A percentile compares a stretch with the other conserved stretches of the same genome.
These are phyloP conservation scores for Trichoderma sp. DNA, from an alignment of 2,329 filamentous ascomycete genomes.

Conservation along the genomic window DNA sequence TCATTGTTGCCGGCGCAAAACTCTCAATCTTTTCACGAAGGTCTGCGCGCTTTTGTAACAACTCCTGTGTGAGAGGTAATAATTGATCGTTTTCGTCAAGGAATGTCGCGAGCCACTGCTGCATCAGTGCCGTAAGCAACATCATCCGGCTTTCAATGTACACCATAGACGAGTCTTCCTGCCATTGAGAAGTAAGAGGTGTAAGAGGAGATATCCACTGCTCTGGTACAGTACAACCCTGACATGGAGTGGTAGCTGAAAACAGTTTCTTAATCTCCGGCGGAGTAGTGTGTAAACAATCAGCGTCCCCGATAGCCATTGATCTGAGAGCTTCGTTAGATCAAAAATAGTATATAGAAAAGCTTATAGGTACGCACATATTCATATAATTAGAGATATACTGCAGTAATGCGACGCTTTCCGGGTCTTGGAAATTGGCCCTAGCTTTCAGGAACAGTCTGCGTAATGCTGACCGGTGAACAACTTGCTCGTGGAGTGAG, in stretches of 20 bases:
- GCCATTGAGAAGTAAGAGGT: not conserved
- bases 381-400: conserved; percentile 7
- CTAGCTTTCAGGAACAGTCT: not conserved
- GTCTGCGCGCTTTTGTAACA: not conserved
- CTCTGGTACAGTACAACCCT: not conserved
- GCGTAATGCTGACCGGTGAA: not conserved
- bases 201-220: not conserved
- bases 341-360: no score
- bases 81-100: not conserved
- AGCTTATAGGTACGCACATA: not conserved
- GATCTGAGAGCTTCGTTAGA: not conserved
- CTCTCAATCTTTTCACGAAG: not conserved
- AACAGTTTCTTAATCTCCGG: not conserved
- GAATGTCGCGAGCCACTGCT: not conserved
- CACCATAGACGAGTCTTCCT: not conserved
- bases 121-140: not conserved
- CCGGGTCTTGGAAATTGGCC: not conserved
- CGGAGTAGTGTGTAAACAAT: not conserved
- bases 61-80: not conserved
- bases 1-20: not conserved
- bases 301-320: not conserved
- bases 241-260: not conserved
- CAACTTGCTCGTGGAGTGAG: not conserved
- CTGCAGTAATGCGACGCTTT: conserved; percentile 1
- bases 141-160: not conserved